Evolutionary conservation across 2,329 filamentous ascomycete species (phyloP), one percentile per base, ranked within the genome.

Genomic region (Colletotrichum limetticola): DNA sequence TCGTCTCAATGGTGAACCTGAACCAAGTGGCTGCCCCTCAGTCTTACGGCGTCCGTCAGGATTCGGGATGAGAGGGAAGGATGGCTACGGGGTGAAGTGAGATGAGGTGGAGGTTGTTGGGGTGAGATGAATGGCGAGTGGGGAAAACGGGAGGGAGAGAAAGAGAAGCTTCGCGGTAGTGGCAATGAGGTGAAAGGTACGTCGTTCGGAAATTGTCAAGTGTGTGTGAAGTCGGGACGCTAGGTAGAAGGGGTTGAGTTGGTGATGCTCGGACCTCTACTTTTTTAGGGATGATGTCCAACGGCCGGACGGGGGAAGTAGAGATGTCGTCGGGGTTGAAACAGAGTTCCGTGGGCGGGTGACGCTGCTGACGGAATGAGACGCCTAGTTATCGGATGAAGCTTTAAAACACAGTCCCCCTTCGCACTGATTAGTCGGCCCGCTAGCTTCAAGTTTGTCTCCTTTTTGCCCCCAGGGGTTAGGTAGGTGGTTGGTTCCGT

Each of bases 331-430:
- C 60, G 66, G 55, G 22, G 66, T 73, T 70, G 71, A 73, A 73
- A 73, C 71, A 73, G 52, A 61, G 56, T 71, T 66, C 60, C n/a
- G 66, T 73, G 61, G 55, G 71, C 52, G 67, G 60, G 61, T 73
- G 71, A 73, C 66, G 66, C 63, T 73, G 66, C 67, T 71, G 61
- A 70, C 60, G 55, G 55, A 71, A 70, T 70, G 60, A 57, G 32
- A 70, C 59, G 66, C 32, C 22, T 19, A n/a, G 61, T 42, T 42
- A 73, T 73, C 67, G 56, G 71, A 73, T 61, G 71, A 73, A 71
- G 66, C 66, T 61, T 49, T 37, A 56, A 55, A 58, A 66, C 59
- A 73, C 66, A 65, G 30, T 32, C 24, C 32, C 57, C 30, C 37
- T 53, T 61, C 56, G 61, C 71, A 56, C 58, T 65, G 60, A 61